Evolutionary conservation across 345 rosid genomes (phyloP).

Genomic region (Camelina laxa): DNA sequence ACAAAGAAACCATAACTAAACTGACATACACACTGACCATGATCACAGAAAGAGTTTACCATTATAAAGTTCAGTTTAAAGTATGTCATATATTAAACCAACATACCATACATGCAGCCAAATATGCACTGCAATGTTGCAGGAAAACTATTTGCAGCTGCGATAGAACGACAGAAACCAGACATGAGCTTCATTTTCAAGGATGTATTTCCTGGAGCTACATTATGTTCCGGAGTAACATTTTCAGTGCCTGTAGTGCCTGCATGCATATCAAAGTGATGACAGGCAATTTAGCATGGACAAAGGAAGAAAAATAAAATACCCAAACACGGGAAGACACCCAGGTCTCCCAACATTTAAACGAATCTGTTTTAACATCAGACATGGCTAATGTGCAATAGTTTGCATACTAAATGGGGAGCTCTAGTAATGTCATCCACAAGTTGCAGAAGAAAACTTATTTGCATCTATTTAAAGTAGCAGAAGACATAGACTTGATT

Average conservation of each 20-base stretch:
- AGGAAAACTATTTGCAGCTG: slow-evolving; percentile 93
- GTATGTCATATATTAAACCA: slow-evolving; percentile 17
- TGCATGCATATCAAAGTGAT: slow-evolving; percentile 46
- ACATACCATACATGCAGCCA: slow-evolving; percentile 88
- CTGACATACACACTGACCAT: slow-evolving; percentile 10
- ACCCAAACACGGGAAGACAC: slow-evolving; percentile 26
- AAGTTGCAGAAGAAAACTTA: slow-evolving; percentile 8
- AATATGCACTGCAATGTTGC: slow-evolving; percentile 94
- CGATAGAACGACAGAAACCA: slow-evolving; percentile 75
- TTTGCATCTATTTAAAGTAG: slow-evolving; percentile 18
- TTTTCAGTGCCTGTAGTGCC: slow-evolving; percentile 66
- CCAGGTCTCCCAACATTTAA: slow-evolving; percentile 8
- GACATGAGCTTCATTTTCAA: slow-evolving; percentile 79
- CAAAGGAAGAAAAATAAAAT: background rate
- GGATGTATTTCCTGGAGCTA: slow-evolving; percentile 71
- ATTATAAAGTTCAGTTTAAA: slow-evolving; percentile 13
- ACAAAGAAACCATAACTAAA: slow-evolving; percentile 11
- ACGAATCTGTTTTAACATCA: background rate
- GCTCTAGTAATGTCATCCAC: slow-evolving; percentile 13
- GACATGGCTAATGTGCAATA: slow-evolving; percentile 29
- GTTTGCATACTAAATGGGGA: slow-evolving; percentile 26
- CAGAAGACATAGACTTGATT: slow-evolving; percentile 21
- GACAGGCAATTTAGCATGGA: slow-evolving; percentile 30
- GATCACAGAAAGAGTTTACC: background rate
- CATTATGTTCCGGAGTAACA: slow-evolving; percentile 66